Evolutionary conservation across 768 basidiomycete genomes (phyloP).

Genomic region (Postia placenta): DNA sequence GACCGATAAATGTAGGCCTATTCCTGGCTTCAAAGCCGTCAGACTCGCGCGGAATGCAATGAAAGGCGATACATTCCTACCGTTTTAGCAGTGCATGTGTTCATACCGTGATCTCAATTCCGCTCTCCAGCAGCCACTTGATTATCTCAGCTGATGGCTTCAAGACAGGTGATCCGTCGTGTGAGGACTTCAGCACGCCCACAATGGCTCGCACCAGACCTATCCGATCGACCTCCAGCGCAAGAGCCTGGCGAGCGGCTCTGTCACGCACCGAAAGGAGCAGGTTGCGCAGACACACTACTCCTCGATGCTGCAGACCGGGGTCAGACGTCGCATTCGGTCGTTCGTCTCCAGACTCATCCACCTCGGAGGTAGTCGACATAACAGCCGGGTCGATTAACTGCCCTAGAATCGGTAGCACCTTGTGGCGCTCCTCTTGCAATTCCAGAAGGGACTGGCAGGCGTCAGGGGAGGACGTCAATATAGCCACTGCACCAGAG

Average conservation of each 20-base stretch:
- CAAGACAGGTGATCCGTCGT: conserved; percentile 33
- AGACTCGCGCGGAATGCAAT: too few species aligned
- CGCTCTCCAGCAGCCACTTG: conserved; percentile 32
- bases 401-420: conserved; percentile 59
- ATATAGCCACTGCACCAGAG: conserved; percentile 79
- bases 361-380: conserved; percentile 26
- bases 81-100: background rate
- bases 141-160: conserved; percentile 46
- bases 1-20: too few species aligned
- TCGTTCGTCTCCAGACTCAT: conserved; percentile 28
- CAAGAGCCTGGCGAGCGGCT: conserved; percentile 35
- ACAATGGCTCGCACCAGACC: conserved; percentile 52
- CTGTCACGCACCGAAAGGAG: conserved; percentile 39
- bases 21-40: too few species aligned
- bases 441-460: conserved; percentile 60
- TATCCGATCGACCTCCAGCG: conserved; percentile 43
- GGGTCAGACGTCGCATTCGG: conserved; percentile 34
- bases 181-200: conserved; percentile 38
- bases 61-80: too few species aligned
- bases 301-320: conserved; percentile 72
- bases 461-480: conserved; percentile 56
- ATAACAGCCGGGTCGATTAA: conserved; percentile 55
- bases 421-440: conserved; percentile 56
- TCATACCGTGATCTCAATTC: conserved; percentile 13
- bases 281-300: conserved; percentile 69